Percentiles rank a stretch among this genome's conserved stretches.
Conservation (phyloP, 345 rosid species). For the Eucalyptus melliodora region DNA sequence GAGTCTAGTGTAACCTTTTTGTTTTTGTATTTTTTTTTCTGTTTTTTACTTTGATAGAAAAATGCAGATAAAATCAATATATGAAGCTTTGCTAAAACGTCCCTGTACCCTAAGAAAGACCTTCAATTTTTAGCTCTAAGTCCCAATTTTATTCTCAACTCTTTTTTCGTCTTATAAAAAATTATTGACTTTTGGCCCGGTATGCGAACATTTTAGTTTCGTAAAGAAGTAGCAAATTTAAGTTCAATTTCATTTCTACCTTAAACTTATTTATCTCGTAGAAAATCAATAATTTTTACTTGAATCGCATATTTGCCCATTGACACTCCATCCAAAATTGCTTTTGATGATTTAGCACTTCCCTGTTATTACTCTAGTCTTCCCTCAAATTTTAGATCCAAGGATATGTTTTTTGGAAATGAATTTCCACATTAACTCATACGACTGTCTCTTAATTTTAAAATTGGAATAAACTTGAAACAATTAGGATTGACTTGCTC, state of each 20-base stretch:
- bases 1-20: not conserved
- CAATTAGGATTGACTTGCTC: too few species aligned
- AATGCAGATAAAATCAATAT: not conserved
- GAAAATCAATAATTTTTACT: too few species aligned
- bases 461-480: too few species aligned
- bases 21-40: not conserved
- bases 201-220: too few species aligned
- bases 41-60: not conserved
- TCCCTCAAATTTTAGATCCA: too few species aligned
- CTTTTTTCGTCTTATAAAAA: too few species aligned
- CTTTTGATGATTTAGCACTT: not conserved
- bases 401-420: too few species aligned
- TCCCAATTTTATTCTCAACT: not conserved
- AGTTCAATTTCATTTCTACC: too few species aligned
- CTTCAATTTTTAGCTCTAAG: not conserved
- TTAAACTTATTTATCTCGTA: too few species aligned
- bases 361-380: not conserved
- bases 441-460: not conserved
- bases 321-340: too few species aligned
- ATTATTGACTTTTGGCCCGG: too few species aligned
- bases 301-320: not conserved
- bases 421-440: not conserved
- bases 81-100: not conserved
- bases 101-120: not conserved
- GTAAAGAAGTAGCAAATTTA: too few species aligned